Base-by-base conservation (phyloP, 2,329 filamentous ascomycete genomes). In the Podosphaera leucotricha region DNA sequence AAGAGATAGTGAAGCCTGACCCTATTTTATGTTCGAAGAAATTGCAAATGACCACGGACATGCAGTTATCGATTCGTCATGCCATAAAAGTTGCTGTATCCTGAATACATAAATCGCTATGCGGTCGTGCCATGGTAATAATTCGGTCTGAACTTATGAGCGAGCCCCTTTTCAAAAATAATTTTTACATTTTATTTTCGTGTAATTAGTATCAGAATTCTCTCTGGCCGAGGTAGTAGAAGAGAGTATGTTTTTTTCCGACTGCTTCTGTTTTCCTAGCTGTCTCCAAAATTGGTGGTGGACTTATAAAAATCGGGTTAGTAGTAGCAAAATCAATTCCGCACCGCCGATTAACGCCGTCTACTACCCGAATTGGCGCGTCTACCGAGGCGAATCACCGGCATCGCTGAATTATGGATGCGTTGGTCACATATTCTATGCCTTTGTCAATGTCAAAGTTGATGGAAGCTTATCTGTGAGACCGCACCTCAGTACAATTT, bases 351-450 rank as follows among this genome's bases (percentile, higher is more conserved):
- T 38, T 19, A 90, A 90, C 59, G 81, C 77, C 19, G 78, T 84
- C 16, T 90, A 87, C 62, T 90, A 83, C 59, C 80, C 80, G n/a
- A 87, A 83, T 60, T 75, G 73, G 63, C 67, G 75, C 46, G 72
- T 84, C 51, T 84, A 85, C 61, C 67, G 70, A 46, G 71, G 77
- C 49, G 73, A 82, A 53, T 79, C 79, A 15, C 82, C 82, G 0
- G 80, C 73, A 1, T 74, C 74, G 45, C 64, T 87, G 55, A 80
- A 81, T 57, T 74, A 83, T 58, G 72, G 72, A 50, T 81, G 78
- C 54, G 75, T 87, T 54, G 85, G 78, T 51, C 78, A 84, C 55
- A 74, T 86, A 21, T 86, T 85, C 60, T 87, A 87, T 57, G 80
- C 81, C 11, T 86, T 82, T 68, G 80, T 80, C 46, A 80, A 71